Percentiles rank a stretch among this genome's conserved stretches.
These are phyloP conservation scores for Sporothrix humicola DNA, from an alignment of 2,329 filamentous ascomycete genomes.

Conservation along the genomic window DNA sequence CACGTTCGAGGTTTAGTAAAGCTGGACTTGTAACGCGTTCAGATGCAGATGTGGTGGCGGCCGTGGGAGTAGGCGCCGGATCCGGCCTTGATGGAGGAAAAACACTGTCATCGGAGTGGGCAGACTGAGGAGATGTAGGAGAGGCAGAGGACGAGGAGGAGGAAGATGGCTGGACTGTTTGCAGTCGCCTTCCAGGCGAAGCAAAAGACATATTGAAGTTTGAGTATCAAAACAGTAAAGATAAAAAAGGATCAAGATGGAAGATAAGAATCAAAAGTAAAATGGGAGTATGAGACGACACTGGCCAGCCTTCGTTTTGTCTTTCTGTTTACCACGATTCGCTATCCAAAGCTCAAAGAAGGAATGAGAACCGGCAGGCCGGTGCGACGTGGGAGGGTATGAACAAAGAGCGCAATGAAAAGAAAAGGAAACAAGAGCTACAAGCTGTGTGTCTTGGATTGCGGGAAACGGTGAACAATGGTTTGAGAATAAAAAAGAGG, in stretches of 20 bases:
- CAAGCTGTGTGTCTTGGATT: background rate
- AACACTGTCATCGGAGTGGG: background rate
- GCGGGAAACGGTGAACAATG: constrained; percentile 16
- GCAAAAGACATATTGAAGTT: background rate
- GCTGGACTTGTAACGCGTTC: constrained; percentile 58
- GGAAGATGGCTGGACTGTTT: background rate
- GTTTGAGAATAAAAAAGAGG: background rate
- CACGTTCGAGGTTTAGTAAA: constrained; percentile 67
- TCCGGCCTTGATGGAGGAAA: background rate
- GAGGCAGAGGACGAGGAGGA: background rate
- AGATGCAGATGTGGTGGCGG: constrained; percentile 17
- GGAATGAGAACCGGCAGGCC: background rate
- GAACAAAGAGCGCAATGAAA: constrained; percentile 2
- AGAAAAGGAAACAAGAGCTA: background rate
- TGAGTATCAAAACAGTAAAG: background rate
- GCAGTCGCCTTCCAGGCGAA: background rate
- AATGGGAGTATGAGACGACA: background rate
- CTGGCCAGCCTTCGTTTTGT: background rate
- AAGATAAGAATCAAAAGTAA: background rate
- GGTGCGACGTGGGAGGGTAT: background rate
- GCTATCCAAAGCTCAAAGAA: background rate
- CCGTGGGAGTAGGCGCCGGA: background rate
- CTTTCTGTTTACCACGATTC: background rate
- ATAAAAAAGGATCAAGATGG: no score
- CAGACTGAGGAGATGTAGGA: background rate